phyloP scores from a whole-genome alignment of 306 rosid species.

The Sicyos edulis region DNA sequence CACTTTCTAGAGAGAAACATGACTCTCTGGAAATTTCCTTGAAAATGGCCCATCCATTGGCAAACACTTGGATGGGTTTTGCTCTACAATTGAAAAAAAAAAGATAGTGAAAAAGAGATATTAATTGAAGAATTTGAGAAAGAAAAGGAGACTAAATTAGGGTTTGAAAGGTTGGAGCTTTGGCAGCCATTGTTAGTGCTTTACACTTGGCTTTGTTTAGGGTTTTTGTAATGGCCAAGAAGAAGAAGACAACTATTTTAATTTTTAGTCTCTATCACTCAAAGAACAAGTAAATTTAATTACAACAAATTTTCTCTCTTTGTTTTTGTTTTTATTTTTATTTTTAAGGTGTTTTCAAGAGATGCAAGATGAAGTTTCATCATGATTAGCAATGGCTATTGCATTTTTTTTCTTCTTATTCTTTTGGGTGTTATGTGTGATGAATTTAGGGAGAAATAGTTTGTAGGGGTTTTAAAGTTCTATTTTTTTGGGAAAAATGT shows the following conservation, averaged over 20 bases:
- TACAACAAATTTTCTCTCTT: background rate
- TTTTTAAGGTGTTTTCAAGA: background rate
- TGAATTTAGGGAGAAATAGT: no score
- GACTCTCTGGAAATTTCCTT: constrained; percentile 8
- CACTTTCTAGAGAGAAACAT: background rate
- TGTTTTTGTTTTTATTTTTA: background rate
- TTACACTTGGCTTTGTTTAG: constrained; percentile 34
- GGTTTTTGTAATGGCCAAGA: constrained; percentile 13
- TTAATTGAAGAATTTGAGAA: background rate
- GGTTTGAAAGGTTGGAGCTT: constrained; percentile 20
- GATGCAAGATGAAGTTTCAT: background rate
- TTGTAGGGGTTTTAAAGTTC: background rate
- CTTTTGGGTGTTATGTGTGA: no score
- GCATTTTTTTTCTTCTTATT: no score
- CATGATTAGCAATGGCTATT: no score
- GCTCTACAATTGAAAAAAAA: background rate
- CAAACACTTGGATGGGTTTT: constrained; percentile 1
- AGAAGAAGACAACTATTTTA: constrained; percentile 5
- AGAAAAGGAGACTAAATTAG: background rate
- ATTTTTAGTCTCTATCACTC: background rate
- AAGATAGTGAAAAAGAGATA: background rate
- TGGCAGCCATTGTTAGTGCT: constrained; percentile 36
- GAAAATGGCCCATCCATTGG: constrained; percentile 5
- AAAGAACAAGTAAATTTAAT: background rate
- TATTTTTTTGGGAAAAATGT: background rate